Conservation (phyloP, 805 yeast genomes). For the Tetrapisispora fleetii region DNA sequence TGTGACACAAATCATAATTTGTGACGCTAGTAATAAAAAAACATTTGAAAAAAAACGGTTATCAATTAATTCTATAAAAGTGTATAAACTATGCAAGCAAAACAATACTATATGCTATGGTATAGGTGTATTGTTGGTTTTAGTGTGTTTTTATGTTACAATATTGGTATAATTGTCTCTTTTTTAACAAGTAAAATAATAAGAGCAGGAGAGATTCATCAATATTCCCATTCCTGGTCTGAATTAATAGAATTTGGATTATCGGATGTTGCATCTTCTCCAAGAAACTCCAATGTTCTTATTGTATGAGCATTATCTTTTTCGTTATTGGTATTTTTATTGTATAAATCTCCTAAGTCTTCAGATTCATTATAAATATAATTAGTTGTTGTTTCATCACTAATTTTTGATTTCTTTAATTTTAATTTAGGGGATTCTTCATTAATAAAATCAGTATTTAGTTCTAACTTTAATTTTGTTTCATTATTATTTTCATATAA, state of each 20-base stretch:
- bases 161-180: neutral
- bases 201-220: neutral
- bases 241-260: neutral
- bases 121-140: no score
- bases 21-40: neutral
- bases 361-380: neutral
- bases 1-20: neutral
- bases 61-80: neutral
- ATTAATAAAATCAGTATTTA: neutral
- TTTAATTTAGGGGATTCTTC: neutral
- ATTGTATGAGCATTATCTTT: neutral
- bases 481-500: neutral
- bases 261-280: neutral
- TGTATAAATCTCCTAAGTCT: neutral
- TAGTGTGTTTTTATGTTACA: no score
- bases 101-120: neutral
- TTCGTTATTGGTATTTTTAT: neutral
- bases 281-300: neutral
- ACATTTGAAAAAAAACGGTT: no score
- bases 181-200: no score
- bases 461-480: neutral
- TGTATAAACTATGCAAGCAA: neutral
- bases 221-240: conserved; percentile 2
- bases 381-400: no score
- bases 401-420: neutral